A percentile compares a stretch with the other conserved stretches of the same genome.
These are phyloP conservation scores for Hyaloscypha finlandica DNA, from an alignment of 495 filamentous ascomycete genomes.

Conservation along the genomic window DNA sequence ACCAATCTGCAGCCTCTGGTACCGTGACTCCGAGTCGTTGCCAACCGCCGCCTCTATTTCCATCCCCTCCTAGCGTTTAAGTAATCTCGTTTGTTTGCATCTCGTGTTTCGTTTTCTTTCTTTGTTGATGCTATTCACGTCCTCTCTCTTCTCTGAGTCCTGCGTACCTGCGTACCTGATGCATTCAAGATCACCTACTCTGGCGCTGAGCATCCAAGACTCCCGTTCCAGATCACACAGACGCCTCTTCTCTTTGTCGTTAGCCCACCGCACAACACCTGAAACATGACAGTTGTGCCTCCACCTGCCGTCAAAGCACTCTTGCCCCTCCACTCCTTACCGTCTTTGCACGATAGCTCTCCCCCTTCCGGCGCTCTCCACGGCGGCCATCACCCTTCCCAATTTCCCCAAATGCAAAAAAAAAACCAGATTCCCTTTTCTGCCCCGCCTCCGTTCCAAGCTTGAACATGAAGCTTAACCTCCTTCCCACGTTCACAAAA, in stretches of 20 bases:
- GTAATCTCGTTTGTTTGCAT: background rate
- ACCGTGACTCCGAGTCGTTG: background rate
- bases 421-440: too few species aligned
- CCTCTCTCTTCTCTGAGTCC: background rate
- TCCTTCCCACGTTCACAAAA: background rate
- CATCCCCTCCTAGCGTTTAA: background rate
- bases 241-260: background rate
- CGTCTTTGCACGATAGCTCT: background rate
- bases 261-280: slow-evolving; percentile 1
- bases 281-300: background rate
- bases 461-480: background rate
- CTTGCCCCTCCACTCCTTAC: background rate
- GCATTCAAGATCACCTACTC: background rate
- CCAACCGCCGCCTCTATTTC: background rate
- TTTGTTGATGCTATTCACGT: background rate
- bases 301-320: background rate
- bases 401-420: too few species aligned
- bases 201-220: background rate
- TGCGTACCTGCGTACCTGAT: background rate
- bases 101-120: background rate
- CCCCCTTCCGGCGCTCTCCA: background rate
- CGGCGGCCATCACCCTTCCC: background rate
- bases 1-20: background rate
- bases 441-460: background rate
- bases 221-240: background rate